Percentiles rank a stretch among this genome's conserved stretches.
Conservation (phyloP, 148 eudicot species). For the Diospyros kaki region DNA sequence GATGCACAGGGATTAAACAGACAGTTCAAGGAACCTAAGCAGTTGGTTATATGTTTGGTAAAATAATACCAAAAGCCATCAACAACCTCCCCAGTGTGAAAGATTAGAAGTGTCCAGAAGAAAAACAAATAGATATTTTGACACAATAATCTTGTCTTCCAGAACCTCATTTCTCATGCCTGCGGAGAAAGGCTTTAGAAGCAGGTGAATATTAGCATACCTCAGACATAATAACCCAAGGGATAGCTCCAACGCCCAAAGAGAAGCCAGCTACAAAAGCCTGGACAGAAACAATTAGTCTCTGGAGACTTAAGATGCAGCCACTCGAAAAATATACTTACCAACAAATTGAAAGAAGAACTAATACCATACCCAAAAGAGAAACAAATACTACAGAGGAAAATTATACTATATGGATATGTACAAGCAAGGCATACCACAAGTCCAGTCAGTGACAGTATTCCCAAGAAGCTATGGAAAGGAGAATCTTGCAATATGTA, state of each 20-base stretch:
- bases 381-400: background rate
- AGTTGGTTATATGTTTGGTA: too few species aligned
- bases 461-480: constrained; percentile 34
- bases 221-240: constrained; percentile 98
- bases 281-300: constrained; percentile 28
- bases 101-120: background rate
- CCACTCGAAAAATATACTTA: background rate
- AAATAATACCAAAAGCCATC: background rate
- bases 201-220: constrained; percentile 27
- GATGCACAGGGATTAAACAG: too few species aligned
- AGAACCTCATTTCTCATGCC: background rate
- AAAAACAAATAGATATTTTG: background rate
- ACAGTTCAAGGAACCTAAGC: too few species aligned
- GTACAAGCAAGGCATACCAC: constrained; percentile 43
- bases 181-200: background rate
- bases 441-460: constrained; percentile 64
- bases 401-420: background rate
- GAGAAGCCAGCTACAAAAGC: constrained; percentile 61
- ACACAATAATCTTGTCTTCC: background rate
- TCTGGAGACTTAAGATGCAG: background rate
- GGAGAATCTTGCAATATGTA: constrained; percentile 38
- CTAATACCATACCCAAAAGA: too few species aligned
- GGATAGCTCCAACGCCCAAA: constrained; percentile 76
- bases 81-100: background rate
- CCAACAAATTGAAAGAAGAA: background rate